phyloP scores from a whole-genome alignment of 225 moss, liverwort and hornwort genomes.

The Antitrichia curtipendula region DNA sequence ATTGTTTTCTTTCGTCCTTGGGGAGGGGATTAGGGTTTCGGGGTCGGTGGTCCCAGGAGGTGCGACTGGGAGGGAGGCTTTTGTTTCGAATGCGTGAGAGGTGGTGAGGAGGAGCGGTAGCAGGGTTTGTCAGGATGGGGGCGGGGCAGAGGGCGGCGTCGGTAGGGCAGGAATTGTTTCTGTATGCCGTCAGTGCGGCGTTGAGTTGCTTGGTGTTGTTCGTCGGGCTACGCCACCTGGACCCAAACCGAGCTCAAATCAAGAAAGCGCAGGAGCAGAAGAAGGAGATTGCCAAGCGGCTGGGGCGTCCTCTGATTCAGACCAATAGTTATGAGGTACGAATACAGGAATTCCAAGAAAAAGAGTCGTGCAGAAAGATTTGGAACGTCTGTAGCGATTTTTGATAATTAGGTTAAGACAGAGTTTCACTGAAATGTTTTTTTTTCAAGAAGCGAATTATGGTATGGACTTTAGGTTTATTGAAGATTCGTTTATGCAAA shows the following conservation, averaged over 20 bases:
- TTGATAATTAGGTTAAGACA: background rate
- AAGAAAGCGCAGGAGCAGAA: conserved; percentile 92
- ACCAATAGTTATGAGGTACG: conserved; percentile 87
- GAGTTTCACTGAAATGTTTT: background rate
- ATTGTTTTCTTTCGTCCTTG: background rate
- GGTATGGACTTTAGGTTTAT: background rate
- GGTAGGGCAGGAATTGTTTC: conserved; percentile 79
- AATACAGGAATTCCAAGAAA: background rate
- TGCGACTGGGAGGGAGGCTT: background rate
- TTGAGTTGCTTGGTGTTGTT: conserved; percentile 86
- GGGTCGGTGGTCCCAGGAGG: background rate
- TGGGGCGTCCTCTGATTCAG: conserved; percentile 71
- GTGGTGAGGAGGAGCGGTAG: background rate
- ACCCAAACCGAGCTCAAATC: conserved; percentile 79
- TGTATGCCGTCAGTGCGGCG: conserved; percentile 89
- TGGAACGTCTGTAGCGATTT: background rate
- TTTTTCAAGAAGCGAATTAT: background rate
- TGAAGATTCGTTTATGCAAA: background rate
- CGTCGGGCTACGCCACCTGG: conserved; percentile 76
- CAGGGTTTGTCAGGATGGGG: conserved; percentile 40
- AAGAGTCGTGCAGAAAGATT: background rate
- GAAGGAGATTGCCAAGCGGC: conserved; percentile 81
- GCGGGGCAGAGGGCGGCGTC: conserved; percentile 77
- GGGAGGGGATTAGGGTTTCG: background rate
- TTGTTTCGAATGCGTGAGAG: background rate